Conservation (phyloP, 2,329 filamentous ascomycete genomes). For the Sporothrix variecibatus region DNA sequence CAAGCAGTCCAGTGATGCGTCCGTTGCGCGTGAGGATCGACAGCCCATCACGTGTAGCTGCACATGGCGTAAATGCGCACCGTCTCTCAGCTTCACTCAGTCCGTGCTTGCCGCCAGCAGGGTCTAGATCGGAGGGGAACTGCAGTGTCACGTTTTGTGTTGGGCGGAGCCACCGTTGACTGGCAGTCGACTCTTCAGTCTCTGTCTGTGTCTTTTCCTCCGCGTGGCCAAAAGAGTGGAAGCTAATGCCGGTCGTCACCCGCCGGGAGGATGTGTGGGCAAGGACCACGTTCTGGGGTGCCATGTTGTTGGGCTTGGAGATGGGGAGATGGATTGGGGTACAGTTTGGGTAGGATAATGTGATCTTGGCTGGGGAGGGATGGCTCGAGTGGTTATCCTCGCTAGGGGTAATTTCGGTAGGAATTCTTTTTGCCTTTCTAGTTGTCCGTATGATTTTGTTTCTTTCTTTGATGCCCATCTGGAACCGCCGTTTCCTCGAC, state of each 20-base stretch:
- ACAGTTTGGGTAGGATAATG: neutral
- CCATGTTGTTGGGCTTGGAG: neutral
- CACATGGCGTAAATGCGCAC: constrained; percentile 31
- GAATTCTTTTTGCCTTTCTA: neutral
- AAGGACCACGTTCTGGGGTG: neutral
- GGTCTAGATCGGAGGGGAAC: constrained; percentile 31
- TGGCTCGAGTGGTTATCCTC: neutral
- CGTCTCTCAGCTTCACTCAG: constrained; percentile 29
- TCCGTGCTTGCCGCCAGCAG: constrained; percentile 26
- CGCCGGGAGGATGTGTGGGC: constrained; percentile 6
- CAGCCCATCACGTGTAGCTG: neutral
- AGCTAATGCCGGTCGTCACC: constrained; percentile 22
- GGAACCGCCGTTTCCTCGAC: neutral
- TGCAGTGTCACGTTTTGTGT: constrained; percentile 31
- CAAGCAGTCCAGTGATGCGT: constrained; percentile 31
- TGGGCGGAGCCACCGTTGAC: constrained; percentile 22
- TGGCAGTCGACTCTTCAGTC: too few species aligned
- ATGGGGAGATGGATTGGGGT: neutral
- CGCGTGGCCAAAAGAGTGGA: constrained; percentile 9
- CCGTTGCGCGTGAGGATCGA: constrained; percentile 30
- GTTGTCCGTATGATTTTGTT: neutral
- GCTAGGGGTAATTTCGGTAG: neutral
- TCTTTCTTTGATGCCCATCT: neutral
- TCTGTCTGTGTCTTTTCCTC: neutral
- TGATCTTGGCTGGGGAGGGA: neutral